Percentiles rank a stretch among this genome's conserved stretches.
Evolutionary conservation across 2,329 filamentous ascomycete species (phyloP).

Genomic region (Aspergillus brasiliensis): DNA sequence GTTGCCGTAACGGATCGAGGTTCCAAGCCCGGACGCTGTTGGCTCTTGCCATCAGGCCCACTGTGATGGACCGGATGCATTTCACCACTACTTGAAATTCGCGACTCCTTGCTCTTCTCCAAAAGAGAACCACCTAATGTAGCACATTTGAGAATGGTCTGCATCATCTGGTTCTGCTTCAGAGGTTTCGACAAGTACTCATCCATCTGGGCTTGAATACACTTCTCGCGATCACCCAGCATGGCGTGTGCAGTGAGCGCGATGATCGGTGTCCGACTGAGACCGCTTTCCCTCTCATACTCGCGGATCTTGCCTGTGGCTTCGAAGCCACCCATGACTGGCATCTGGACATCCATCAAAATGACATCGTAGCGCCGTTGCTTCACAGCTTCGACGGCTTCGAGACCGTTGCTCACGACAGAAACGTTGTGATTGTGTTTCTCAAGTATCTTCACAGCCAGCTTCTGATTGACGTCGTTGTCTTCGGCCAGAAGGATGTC

Average conservation of each 20-base stretch:
- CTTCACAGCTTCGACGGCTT: constrained; percentile 91
- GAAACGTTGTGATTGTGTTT: constrained; percentile 75
- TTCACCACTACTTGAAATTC: constrained; percentile 43
- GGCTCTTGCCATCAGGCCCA: constrained; percentile 37
- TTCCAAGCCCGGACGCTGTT: constrained; percentile 59
- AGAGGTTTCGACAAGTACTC: constrained; percentile 96
- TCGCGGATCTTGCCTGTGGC: constrained; percentile 95
- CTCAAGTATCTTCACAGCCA: constrained; percentile 95
- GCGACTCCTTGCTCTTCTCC: constrained; percentile 48
- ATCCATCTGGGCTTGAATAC: constrained; percentile 98
- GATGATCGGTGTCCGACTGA: constrained; percentile 89
- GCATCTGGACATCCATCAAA: constrained; percentile 99
- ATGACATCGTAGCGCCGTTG: constrained; percentile 93
- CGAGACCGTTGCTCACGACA: constrained; percentile 91
- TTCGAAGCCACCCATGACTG: constrained; percentile 99
- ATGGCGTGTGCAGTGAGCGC: constrained; percentile 97
- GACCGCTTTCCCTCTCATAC: constrained; percentile 80
- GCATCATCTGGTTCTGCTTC: constrained; percentile 95
- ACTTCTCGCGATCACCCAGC: constrained; percentile 97
- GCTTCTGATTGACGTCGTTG: constrained; percentile 93
- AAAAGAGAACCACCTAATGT: constrained; percentile 67
- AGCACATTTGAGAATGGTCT: constrained; percentile 95
- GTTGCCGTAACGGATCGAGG: constrained; percentile 70
- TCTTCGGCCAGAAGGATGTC: constrained; percentile 95
- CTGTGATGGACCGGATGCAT: constrained; percentile 38